These are phyloP conservation scores for Parathielavia hyrcaniae DNA, from an alignment of 495 filamentous ascomycete species.

Conservation along the genomic window DNA sequence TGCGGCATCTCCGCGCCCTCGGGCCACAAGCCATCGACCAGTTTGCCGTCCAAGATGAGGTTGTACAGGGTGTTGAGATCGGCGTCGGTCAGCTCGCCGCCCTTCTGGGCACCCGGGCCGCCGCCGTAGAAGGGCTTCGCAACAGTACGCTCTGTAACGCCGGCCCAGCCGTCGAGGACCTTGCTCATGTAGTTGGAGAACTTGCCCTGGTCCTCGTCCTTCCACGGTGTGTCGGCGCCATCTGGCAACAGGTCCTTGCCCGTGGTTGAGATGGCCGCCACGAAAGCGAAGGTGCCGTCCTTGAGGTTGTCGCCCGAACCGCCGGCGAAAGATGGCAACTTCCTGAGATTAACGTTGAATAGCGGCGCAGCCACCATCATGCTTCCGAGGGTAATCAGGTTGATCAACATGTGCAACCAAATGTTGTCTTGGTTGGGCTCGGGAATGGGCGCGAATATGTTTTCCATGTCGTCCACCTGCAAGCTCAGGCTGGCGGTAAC, in stretches of 20 bases:
- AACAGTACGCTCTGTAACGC: slow-evolving; percentile 7
- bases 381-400: slow-evolving; percentile 26
- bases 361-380: slow-evolving; percentile 22
- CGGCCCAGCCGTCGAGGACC: slow-evolving; percentile 22
- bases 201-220: slow-evolving; percentile 10
- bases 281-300: slow-evolving; percentile 15
- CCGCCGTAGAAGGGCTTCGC: slow-evolving; percentile 17
- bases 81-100: not conserved
- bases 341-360: slow-evolving; percentile 20
- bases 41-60: slow-evolving; percentile 28
- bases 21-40: slow-evolving; percentile 22
- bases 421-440: slow-evolving; percentile 15
- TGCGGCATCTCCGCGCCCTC: not conserved
- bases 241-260: not conserved
- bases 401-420: slow-evolving; percentile 28
- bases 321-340: not conserved
- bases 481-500: slow-evolving; percentile 2
- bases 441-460: slow-evolving; percentile 32
- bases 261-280: not conserved
- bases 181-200: slow-evolving; percentile 26
- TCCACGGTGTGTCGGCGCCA: slow-evolving; percentile 1
- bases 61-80: slow-evolving; percentile 14
- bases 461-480: slow-evolving; percentile 23
- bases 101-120: too few species aligned
- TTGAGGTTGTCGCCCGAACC: slow-evolving; percentile 13